Evolutionary conservation across 306 rosid genomes (phyloP), one percentile per base, ranked within the genome.

Genomic region (Potentilla sterilis): DNA sequence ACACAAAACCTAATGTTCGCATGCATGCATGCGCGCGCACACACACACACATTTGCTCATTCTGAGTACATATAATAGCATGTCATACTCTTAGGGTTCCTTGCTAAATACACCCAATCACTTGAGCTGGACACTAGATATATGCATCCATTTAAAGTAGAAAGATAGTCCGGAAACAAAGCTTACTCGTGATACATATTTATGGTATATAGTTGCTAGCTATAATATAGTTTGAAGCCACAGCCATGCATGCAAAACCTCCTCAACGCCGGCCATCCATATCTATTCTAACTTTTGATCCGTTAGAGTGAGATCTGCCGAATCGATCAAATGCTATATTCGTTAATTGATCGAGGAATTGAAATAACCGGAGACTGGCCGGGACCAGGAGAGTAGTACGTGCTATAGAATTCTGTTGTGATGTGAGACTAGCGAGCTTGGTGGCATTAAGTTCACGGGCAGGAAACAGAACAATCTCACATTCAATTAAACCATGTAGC

Each of bases 381-480:
- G 21, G 34, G 35, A 24, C 66, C 38, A 11, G 19, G 37, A 58
- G 10, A 22, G 64, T 57, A 22, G 64, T 57, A 24, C 65, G 13
- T 1, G 65, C 0, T 11, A 21, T 11, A 4, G 19, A 59, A 24
- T 28, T 32, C 40, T 28, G 67, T 61, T 61, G 67, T 61, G 41
- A 61, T 32, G 67, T 61, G 67, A 63, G 22, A 63, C 22, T 10
- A 12, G 35, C 37, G 1, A 63, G 2, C 43, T 63, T 63, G 42
- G 44, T 37, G 42, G 44, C 22, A 34, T 35, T 18, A 3, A 63
- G 14, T 84, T 89, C 97, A 91, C 93, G 97, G 94, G 97, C 71
- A 75, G 79, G 49, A 73, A 81, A 85, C 83, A 57, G 54, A 80
- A 44, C 73, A 75, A 76, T 51, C 71, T 70, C 70, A 71, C 8